Conservation (phyloP, 83 land plant species). For the Picea abies region DNA sequence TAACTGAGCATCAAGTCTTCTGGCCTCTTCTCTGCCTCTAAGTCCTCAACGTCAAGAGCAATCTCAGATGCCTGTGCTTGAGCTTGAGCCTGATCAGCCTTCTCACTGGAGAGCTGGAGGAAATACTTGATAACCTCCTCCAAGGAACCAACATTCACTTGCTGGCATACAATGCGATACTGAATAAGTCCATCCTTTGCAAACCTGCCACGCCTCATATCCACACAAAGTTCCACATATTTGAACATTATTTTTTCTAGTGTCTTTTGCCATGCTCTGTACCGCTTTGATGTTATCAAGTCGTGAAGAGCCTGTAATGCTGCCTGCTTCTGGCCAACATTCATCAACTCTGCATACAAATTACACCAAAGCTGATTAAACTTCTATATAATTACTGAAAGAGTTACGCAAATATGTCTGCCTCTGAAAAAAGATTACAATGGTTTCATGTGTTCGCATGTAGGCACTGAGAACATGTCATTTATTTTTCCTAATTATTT, state of each 20-base stretch:
- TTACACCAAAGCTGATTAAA: no score
- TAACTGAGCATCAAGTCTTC: constrained; percentile 94
- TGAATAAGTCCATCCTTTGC: constrained; percentile 97
- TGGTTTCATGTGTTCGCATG: no score
- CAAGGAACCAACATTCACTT: constrained; percentile 86
- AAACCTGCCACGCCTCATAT: constrained; percentile 83
- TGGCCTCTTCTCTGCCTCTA: constrained; percentile 90
- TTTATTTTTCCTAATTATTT: no score
- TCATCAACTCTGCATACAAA: constrained; percentile 70
- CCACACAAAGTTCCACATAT: constrained; percentile 93
- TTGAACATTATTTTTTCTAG: constrained; percentile 89
- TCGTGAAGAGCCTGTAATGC: constrained; percentile 86
- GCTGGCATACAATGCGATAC: constrained; percentile 90
- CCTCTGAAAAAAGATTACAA: no score
- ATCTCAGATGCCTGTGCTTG: constrained; percentile 81
- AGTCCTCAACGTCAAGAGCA: constrained; percentile 88
- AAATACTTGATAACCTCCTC: constrained; percentile 96
- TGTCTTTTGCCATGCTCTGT: constrained; percentile 89
- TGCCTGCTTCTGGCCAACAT: constrained; percentile 90
- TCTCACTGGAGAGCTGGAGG: constrained; percentile 83
- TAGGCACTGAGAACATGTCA: no score
- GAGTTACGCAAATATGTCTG: no score
- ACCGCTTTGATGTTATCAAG: constrained; percentile 80
- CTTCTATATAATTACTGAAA: no score
- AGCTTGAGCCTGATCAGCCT: constrained; percentile 84